Conservation (phyloP, 176 grass and related monocot genomes). For the Themeda triandra region DNA sequence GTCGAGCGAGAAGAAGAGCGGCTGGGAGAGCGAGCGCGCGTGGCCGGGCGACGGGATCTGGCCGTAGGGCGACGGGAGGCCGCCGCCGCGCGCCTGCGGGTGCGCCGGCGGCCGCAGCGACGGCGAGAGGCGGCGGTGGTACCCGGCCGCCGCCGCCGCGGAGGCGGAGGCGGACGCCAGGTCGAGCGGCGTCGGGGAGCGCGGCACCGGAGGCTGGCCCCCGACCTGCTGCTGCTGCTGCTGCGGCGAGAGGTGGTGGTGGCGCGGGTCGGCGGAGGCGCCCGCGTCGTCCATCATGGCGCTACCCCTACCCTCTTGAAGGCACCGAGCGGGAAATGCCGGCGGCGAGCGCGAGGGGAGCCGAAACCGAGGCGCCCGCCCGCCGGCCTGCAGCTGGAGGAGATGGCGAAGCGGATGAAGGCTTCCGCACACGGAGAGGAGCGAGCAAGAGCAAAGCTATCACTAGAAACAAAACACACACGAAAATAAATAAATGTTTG, state of each 20-base stretch:
- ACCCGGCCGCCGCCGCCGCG: not conserved
- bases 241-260: constrained; percentile 6
- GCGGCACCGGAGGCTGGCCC: constrained; percentile 33
- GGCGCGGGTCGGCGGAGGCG: constrained; percentile 16
- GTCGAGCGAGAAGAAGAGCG: constrained; percentile 74
- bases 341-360: constrained; percentile 4
- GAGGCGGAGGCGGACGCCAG: not conserved
- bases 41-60: constrained; percentile 65
- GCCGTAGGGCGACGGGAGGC: constrained; percentile 40
- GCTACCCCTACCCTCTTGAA: not conserved
- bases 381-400: constrained; percentile 10
- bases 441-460: constrained; percentile 3
- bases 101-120: constrained; percentile 40
- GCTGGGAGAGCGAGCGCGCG: constrained; percentile 76
- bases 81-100: constrained; percentile 39
- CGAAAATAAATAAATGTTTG: not conserved
- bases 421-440: no score
- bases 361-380: not conserved
- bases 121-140: constrained; percentile 40
- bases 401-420: constrained; percentile 11
- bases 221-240: constrained; percentile 6
- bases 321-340: constrained; percentile 34
- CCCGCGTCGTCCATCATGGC: constrained; percentile 30
- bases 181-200: constrained; percentile 51
- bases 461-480: constrained; percentile 4